phyloP scores from a whole-genome alignment of 2,329 filamentous ascomycete species.

The Botrytis hyacinthi region DNA sequence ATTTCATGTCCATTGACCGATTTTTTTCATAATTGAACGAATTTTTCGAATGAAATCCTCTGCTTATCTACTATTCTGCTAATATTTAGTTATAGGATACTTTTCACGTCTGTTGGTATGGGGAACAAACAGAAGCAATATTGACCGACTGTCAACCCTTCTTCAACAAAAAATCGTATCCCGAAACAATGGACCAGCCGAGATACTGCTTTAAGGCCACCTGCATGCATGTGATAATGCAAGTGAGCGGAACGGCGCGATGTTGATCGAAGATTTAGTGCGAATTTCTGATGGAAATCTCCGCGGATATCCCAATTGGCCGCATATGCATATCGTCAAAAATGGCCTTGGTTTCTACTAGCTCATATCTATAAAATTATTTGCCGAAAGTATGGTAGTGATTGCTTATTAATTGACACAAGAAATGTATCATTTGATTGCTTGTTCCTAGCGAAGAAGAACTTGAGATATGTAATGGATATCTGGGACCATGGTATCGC shows the following conservation, averaged over 20 bases:
- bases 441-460: neutral
- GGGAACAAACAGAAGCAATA: neutral
- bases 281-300: neutral
- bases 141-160: neutral
- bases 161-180: neutral
- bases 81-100: neutral
- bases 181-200: conserved; percentile 5
- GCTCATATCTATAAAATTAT: neutral
- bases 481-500: neutral
- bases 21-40: neutral
- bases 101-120: neutral
- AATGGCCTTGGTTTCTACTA: neutral
- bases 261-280: neutral
- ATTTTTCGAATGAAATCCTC: neutral
- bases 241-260: neutral
- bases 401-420: too few relatives aligned
- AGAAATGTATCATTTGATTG: neutral
- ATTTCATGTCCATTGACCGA: neutral
- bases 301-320: neutral
- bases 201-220: neutral
- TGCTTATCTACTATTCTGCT: neutral
- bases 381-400: neutral
- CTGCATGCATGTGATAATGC: conserved; percentile 2
- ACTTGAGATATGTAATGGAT: neutral
- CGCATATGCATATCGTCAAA: neutral